Conservation (phyloP, 2,329 filamentous ascomycete genomes). For the Fusarium luffae region DNA sequence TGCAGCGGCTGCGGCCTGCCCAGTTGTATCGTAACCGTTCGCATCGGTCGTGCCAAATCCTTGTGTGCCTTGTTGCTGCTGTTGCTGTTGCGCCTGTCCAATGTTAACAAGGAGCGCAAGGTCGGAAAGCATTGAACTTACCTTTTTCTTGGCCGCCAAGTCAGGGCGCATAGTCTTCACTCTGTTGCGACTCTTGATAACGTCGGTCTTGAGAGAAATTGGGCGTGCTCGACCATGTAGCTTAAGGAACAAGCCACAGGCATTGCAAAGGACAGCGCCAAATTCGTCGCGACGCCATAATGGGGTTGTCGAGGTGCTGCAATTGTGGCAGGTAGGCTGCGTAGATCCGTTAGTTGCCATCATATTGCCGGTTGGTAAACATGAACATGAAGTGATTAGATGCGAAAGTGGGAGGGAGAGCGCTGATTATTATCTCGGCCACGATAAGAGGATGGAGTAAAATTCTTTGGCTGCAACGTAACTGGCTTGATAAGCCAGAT, state of each 20-base stretch:
- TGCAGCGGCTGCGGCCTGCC: constrained; percentile 61
- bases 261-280: constrained; percentile 96
- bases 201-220: constrained; percentile 97
- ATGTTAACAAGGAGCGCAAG: constrained; percentile 16
- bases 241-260: constrained; percentile 97
- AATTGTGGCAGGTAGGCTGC: constrained; percentile 98
- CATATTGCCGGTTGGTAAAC: constrained; percentile 54
- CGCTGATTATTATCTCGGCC: constrained; percentile 51
- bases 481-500: constrained; percentile 53
- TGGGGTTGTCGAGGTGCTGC: constrained; percentile 92
- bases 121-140: constrained; percentile 50
- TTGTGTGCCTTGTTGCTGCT: constrained; percentile 55
- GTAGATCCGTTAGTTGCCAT: constrained; percentile 70
- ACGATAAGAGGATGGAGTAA: constrained; percentile 55
- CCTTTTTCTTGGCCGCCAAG: constrained; percentile 85
- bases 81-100: constrained; percentile 39
- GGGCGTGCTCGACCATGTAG: constrained; percentile 92
- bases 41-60: constrained; percentile 57
- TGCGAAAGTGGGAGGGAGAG: constrained; percentile 44
- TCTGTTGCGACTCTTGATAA: constrained; percentile 98
- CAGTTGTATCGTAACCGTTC: constrained; percentile 68
- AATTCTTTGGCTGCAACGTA: constrained; percentile 49
- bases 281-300: constrained; percentile 97
- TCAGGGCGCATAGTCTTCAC: constrained; percentile 89
- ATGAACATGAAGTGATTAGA: constrained; percentile 42